phyloP scores from a whole-genome alignment of 495 filamentous ascomycete species.

The Cryomyces minteri region DNA sequence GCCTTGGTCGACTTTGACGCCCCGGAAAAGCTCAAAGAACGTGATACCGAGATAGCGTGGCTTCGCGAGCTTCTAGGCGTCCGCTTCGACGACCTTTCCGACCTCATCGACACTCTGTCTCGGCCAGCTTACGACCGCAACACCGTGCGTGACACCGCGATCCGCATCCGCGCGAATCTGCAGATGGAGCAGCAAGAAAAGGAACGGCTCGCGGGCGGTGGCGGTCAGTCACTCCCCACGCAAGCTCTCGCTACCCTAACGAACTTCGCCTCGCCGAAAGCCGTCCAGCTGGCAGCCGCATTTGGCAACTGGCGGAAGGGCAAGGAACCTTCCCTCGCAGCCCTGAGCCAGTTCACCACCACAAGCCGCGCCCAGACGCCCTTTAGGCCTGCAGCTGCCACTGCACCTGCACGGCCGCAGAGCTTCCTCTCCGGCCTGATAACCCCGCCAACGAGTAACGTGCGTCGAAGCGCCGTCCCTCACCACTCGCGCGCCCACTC shows the following conservation, averaged over 20 bases:
- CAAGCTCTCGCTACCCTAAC: conserved; percentile 31
- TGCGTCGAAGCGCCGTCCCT: conserved; percentile 35
- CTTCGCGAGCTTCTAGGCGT: conserved; percentile 84
- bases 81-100: conserved; percentile 74
- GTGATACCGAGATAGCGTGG: conserved; percentile 89
- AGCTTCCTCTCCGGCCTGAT: conserved; percentile 55
- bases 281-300: conserved; percentile 65
- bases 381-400: not conserved
- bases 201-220: conserved; percentile 42
- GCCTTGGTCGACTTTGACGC: conserved; percentile 50
- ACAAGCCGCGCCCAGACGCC: conserved; percentile 26
- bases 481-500: not conserved
- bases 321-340: conserved; percentile 26
- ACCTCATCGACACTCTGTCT: conserved; percentile 68
- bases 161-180: conserved; percentile 79
- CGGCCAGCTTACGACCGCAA: conserved; percentile 55
- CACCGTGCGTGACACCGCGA: conserved; percentile 70
- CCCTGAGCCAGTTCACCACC: conserved; percentile 25
- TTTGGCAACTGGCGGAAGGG: conserved; percentile 72
- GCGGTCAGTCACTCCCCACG: conserved; percentile 29
- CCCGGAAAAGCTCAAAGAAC: conserved; percentile 63
- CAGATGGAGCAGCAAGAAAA: conserved; percentile 96
- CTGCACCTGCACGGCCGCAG: conserved; percentile 4
- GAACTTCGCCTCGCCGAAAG: conserved; percentile 54
- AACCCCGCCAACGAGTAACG: conserved; percentile 59